These are phyloP conservation scores for Eremochloa ophiuroides DNA, from an alignment of 176 grass and related monocot species.

Conservation along the genomic window DNA sequence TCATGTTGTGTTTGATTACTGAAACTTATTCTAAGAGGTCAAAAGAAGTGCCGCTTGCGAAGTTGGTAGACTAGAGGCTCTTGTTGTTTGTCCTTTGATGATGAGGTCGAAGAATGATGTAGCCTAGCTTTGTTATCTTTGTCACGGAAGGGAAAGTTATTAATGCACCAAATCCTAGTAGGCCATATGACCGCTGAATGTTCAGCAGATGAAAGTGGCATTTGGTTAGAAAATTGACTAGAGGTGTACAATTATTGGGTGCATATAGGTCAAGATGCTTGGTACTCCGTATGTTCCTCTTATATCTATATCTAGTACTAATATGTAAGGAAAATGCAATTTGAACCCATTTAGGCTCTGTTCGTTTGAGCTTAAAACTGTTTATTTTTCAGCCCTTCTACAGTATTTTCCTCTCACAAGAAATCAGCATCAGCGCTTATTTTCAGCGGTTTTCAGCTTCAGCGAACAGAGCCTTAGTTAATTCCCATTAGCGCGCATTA, in stretches of 20 bases:
- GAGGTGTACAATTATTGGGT: background rate
- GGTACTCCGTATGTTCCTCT: background rate
- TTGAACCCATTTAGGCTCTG: too few species aligned
- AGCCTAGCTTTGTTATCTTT: background rate
- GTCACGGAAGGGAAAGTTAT: background rate
- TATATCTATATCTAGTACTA: background rate
- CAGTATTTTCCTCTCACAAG: too few species aligned
- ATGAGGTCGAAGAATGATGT: constrained; percentile 1
- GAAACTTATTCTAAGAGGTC: background rate
- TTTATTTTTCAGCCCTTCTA: too few species aligned
- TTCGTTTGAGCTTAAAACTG: too few species aligned
- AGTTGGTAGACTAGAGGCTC: constrained; percentile 14
- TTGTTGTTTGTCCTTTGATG: background rate
- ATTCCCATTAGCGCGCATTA: background rate
- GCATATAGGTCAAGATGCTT: background rate
- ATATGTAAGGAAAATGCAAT: background rate
- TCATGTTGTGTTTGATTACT: background rate
- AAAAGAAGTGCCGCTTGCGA: constrained; percentile 1
- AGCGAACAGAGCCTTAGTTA: too few species aligned
- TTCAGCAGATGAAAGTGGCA: constrained; percentile 1
- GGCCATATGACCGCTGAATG: background rate
- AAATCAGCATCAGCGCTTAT: too few species aligned
- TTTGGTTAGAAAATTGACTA: constrained; percentile 28
- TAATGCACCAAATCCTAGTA: background rate
- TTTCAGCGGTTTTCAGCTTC: too few species aligned